Conservation (phyloP, 805 yeast species). For the Wickerhamiella nectarea region DNA sequence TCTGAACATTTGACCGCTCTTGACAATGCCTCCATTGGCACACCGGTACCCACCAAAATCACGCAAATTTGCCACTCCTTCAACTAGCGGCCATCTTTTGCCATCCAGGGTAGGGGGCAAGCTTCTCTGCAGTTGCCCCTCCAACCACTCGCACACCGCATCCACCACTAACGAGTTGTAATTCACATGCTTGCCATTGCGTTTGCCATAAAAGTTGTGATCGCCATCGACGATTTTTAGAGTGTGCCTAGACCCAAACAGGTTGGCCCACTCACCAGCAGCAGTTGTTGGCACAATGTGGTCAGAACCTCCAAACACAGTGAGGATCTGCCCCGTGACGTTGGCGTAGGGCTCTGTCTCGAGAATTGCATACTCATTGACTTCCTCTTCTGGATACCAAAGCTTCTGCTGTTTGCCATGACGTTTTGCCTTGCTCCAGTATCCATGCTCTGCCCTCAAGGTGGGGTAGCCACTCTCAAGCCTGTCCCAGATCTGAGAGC, state of each 20-base stretch:
- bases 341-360: background rate
- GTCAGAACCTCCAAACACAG: constrained; percentile 62
- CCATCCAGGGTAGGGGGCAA: constrained; percentile 37
- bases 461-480: constrained; percentile 1
- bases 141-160: constrained; percentile 35
- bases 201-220: constrained; percentile 53
- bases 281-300: constrained; percentile 54
- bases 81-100: constrained; percentile 46
- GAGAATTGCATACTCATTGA: constrained; percentile 29
- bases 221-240: constrained; percentile 55
- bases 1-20: constrained; percentile 46
- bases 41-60: constrained; percentile 63
- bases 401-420: constrained; percentile 34
- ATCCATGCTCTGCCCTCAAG: constrained; percentile 19
- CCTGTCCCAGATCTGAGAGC: constrained; percentile 1
- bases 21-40: constrained; percentile 22
- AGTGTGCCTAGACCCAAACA: constrained; percentile 43
- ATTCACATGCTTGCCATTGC: constrained; percentile 31
- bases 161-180: constrained; percentile 43
- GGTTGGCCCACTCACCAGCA: constrained; percentile 42
- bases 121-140: constrained; percentile 36
- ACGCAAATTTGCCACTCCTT: constrained; percentile 60
- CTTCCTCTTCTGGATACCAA: constrained; percentile 32
- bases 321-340: constrained; percentile 40
- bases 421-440: constrained; percentile 29